Conservation (phyloP, 31 red algal species). For the Asparagopsis taxiformis region DNA sequence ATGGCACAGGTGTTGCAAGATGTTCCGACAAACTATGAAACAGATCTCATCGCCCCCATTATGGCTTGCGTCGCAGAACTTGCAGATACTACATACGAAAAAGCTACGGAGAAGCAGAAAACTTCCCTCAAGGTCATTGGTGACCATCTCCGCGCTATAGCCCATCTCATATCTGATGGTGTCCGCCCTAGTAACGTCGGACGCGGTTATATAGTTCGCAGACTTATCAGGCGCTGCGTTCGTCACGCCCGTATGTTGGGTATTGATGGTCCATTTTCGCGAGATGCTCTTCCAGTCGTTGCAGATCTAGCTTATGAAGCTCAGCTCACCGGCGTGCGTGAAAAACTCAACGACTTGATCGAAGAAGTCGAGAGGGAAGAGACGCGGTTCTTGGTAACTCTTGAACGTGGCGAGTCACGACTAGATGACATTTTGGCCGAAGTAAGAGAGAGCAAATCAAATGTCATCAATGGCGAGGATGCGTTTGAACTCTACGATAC, state of each 20-base stretch:
- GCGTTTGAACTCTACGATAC: constrained; percentile 99
- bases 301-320: constrained; percentile 58
- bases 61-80: constrained; percentile 54
- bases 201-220: constrained; percentile 90
- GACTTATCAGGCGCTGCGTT: constrained; percentile 81
- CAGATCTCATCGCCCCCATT: constrained; percentile 89
- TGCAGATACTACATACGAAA: constrained; percentile 27
- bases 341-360: constrained; percentile 43
- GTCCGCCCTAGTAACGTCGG: constrained; percentile 81
- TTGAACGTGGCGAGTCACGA: constrained; percentile 77
- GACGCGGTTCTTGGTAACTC: constrained; percentile 65
- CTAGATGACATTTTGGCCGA: constrained; percentile 57
- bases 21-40: constrained; percentile 89
- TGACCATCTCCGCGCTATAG: constrained; percentile 89
- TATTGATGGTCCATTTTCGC: constrained; percentile 65
- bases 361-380: constrained; percentile 75
- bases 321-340: constrained; percentile 33
- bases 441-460: neutral
- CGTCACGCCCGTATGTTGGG: constrained; percentile 84
- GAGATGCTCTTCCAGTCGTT: constrained; percentile 55
- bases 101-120: constrained; percentile 24
- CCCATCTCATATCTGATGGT: constrained; percentile 85
- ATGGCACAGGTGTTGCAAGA: constrained; percentile 83
- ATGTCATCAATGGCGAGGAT: constrained; percentile 61
- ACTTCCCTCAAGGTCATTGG: constrained; percentile 86